Conservation (phyloP, 441 rosid genomes). For the Biscutella auriculata region DNA sequence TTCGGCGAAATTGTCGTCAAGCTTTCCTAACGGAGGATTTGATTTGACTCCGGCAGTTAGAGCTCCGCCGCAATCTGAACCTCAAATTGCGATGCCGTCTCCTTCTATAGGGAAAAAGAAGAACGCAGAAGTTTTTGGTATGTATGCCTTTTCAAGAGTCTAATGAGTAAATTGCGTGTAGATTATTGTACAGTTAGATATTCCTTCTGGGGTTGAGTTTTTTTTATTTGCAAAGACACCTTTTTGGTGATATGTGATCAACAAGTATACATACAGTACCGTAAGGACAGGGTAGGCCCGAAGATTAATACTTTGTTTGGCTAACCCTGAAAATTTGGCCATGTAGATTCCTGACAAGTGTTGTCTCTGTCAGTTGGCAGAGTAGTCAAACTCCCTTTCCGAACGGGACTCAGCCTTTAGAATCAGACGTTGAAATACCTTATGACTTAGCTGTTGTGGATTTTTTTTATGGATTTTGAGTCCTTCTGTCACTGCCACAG, state of each 20-base stretch:
- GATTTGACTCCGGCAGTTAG: conserved; percentile 43
- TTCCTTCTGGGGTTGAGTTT: not conserved
- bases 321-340: not conserved
- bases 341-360: no score
- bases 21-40: conserved; percentile 63
- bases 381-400: not conserved
- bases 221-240: not conserved
- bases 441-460: not conserved
- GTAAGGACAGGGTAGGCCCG: not conserved
- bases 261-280: not conserved
- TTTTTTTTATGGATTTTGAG: not conserved
- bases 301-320: not conserved
- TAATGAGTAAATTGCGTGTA: not conserved
- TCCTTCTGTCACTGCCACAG: not conserved
- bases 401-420: not conserved
- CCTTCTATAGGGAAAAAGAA: conserved; percentile 10
- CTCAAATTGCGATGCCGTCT: not conserved
- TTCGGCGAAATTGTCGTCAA: conserved; percentile 55
- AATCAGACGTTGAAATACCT: not conserved
- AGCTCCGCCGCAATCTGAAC: not conserved
- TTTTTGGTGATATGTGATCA: not conserved
- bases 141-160: not conserved
- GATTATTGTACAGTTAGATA: not conserved
- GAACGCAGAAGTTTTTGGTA: conserved; percentile 13
- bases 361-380: no score